Evolutionary conservation across 2,329 filamentous ascomycete genomes (phyloP), one percentile per base, ranked within the genome.

Genomic region (Colletotrichum lindemuthianum): DNA sequence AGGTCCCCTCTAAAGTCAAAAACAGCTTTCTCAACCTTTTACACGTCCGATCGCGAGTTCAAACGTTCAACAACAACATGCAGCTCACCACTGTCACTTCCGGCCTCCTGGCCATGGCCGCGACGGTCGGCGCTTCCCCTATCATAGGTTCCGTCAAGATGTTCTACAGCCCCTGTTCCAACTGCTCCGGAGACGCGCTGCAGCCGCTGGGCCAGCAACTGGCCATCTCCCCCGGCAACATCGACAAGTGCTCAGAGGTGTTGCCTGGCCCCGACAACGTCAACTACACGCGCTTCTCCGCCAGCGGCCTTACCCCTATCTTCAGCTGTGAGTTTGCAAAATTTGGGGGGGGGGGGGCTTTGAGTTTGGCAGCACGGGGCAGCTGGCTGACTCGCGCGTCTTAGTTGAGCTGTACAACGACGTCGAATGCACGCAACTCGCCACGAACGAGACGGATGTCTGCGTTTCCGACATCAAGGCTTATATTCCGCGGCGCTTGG

Each of bases 61-160:
- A 24, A 24, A 2, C 7, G 1, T 47, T 5, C 8, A 8, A 7
- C 40, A 9, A n/a, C 11, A 12, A 34, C 6, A 65, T 65, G 61
- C 58, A 60, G 47, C 8, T 57, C 51, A 48, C 51, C 11, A 63
- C 41, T 5, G 10, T 58, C 40, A 8, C 53, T 24, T 40, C 51
- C 50, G 51, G 44, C 47, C 41, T 65, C 6, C 4, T 61, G 58
- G 58, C 61, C 32, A 32, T 65, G 32, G 51, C 61, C 15, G 45
- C 51, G 6, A 43, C 58, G 33, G 51, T 58, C 44, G 43, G 13
- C 13, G 61, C 61, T 34, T 11, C 51, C 24, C 36, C 61, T 4
- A 47, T 61, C 51, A 52, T 65, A 24, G 61, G 61, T 36, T 51
- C 3, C 40, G 57, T 65, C 61, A 65, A 61, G 12, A 61, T 65